phyloP scores from a whole-genome alignment of 768 basidiomycete species.

The Trametes elegans region DNA sequence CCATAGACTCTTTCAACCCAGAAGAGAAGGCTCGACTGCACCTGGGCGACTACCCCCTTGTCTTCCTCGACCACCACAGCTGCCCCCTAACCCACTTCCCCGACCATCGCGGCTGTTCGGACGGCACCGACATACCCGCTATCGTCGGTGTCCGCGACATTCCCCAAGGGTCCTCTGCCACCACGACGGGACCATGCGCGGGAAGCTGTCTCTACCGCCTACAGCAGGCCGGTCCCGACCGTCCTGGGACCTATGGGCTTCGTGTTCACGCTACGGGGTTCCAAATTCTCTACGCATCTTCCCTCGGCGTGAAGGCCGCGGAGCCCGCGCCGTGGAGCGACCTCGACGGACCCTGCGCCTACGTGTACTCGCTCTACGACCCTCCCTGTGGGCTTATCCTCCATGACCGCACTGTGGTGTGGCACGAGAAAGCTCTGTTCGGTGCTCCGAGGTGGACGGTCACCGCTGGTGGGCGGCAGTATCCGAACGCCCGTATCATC shows the following conservation, averaged over 20 bases:
- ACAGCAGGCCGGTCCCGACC: conserved; percentile 4
- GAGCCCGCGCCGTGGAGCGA: not conserved
- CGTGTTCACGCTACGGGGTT: not conserved
- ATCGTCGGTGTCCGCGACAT: no score
- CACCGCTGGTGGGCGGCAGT: not conserved
- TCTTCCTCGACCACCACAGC: no score
- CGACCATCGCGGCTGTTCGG: no score
- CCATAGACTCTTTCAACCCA: no score
- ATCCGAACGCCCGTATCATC: not conserved
- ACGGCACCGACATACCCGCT: no score
- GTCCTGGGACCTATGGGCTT: not conserved
- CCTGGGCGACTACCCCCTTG: no score
- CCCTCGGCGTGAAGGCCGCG: not conserved
- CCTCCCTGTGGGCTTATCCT: conserved; percentile 1
- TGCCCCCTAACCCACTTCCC: no score
- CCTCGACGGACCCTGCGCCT: not conserved
- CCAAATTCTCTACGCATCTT: conserved; percentile 1
- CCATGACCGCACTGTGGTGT: not conserved
- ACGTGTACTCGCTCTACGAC: conserved; percentile 4
- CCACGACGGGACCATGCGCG: not conserved
- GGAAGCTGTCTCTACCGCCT: not conserved
- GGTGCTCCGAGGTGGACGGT: not conserved
- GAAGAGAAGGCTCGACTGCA: no score
- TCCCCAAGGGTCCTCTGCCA: not conserved
- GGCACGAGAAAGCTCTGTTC: not conserved